These are phyloP conservation scores for Xylaria sp. DNA, from an alignment of 2,329 filamentous ascomycete genomes.

Conservation along the genomic window DNA sequence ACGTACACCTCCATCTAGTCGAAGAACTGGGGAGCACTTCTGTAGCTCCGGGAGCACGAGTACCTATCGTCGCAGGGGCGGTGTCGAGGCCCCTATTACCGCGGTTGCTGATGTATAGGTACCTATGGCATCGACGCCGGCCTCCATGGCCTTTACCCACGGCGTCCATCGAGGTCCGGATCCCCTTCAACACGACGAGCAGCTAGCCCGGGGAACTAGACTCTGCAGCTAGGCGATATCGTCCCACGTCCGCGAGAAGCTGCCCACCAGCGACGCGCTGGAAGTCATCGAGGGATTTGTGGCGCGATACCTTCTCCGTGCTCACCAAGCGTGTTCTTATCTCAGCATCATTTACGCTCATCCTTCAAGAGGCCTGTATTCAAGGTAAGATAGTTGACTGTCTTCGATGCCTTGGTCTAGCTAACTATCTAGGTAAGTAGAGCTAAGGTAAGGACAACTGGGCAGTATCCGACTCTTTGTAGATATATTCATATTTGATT, in stretches of 20 bases:
- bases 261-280: constrained; percentile 69
- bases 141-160: constrained; percentile 58
- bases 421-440: too few species aligned
- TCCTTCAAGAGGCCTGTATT: constrained; percentile 5
- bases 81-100: constrained; percentile 62
- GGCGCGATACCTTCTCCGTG: constrained; percentile 47
- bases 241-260: constrained; percentile 61
- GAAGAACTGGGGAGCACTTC: constrained; percentile 62
- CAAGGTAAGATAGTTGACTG: too few species aligned
- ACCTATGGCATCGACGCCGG: constrained; percentile 69
- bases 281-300: constrained; percentile 52
- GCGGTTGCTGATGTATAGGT: constrained; percentile 71
- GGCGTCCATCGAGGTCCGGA: constrained; percentile 70
- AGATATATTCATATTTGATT: too few species aligned
- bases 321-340: constrained; percentile 36
- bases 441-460: neutral
- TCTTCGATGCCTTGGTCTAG: too few species aligned
- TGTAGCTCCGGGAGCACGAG: constrained; percentile 66
- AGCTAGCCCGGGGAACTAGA: constrained; percentile 54
- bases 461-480: too few species aligned
- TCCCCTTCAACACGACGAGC: constrained; percentile 67
- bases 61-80: constrained; percentile 56
- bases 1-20: constrained; percentile 63
- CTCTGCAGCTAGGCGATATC: constrained; percentile 68
- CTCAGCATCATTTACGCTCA: constrained; percentile 15